phyloP scores from a whole-genome alignment of 345 rosid species.

The Pugionium dolabratum region DNA sequence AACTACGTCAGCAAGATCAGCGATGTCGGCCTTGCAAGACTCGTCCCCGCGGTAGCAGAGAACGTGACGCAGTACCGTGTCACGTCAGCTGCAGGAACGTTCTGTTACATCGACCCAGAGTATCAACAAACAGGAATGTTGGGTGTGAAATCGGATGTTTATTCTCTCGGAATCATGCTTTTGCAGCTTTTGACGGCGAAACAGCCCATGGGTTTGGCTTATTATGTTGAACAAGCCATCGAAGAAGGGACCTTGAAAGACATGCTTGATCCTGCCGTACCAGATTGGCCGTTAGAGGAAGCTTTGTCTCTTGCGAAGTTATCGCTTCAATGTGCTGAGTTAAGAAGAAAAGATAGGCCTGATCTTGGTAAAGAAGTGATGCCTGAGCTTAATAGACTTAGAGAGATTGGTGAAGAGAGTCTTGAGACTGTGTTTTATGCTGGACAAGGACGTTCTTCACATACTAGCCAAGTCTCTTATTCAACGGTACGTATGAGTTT shows the following conservation, averaged over 20 bases:
- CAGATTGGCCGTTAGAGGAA: slow-evolving; percentile 87
- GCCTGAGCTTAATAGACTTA: slow-evolving; percentile 63
- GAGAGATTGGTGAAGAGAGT: slow-evolving; percentile 64
- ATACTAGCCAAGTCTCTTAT: slow-evolving; percentile 37
- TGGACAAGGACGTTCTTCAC: slow-evolving; percentile 39
- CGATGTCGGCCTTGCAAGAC: slow-evolving; percentile 68
- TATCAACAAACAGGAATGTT: slow-evolving; percentile 96
- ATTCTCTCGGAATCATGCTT: slow-evolving; percentile 79
- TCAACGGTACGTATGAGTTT: slow-evolving; percentile 43
- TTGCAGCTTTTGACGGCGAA: slow-evolving; percentile 78
- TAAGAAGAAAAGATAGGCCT: slow-evolving; percentile 76
- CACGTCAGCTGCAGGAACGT: slow-evolving; percentile 91
- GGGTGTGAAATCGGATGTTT: slow-evolving; percentile 85
- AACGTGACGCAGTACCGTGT: slow-evolving; percentile 68
- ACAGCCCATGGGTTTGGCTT: slow-evolving; percentile 86
- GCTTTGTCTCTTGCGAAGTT: slow-evolving; percentile 58
- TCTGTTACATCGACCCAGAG: slow-evolving; percentile 95
- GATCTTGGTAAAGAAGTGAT: slow-evolving; percentile 63
- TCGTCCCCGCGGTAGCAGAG: slow-evolving; percentile 84
- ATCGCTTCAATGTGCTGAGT: slow-evolving; percentile 71
- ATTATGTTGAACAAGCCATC: slow-evolving; percentile 54
- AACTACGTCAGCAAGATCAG: slow-evolving; percentile 81
- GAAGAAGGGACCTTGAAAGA: slow-evolving; percentile 58
- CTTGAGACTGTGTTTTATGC: slow-evolving; percentile 34
- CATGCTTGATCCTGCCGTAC: slow-evolving; percentile 69